Evolutionary conservation across 495 filamentous ascomycete species (phyloP).

Genomic region (Bryoglossum gracile): DNA sequence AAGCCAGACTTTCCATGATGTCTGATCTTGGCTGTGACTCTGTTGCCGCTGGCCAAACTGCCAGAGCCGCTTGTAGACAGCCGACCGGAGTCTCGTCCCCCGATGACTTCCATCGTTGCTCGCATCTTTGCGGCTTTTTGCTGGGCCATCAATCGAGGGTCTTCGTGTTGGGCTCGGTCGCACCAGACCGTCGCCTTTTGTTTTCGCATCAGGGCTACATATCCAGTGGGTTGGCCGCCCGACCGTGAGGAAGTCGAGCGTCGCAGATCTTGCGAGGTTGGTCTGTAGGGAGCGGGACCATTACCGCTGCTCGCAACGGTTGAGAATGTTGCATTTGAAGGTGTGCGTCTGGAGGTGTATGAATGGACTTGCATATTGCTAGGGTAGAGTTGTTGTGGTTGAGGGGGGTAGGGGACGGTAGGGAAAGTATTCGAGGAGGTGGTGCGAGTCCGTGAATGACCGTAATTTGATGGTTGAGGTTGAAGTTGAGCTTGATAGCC

Average conservation of each 20-base stretch:
- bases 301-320: conserved; percentile 50
- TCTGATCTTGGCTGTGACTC: conserved; percentile 70
- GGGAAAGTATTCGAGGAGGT: conserved; percentile 55
- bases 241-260: conserved; percentile 68
- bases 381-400: conserved; percentile 20
- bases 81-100: conserved; percentile 27
- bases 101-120: conserved; percentile 73
- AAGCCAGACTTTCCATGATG: conserved; percentile 69
- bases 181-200: conserved; percentile 99
- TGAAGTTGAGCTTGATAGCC: conserved; percentile 15
- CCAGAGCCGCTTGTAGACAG: conserved; percentile 20
- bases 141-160: conserved; percentile 72
- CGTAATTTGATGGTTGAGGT: conserved; percentile 24
- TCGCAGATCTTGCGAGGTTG: conserved; percentile 55
- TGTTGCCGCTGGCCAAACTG: conserved; percentile 29
- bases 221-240: conserved; percentile 59
- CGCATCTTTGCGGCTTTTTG: conserved; percentile 77
- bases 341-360: conserved; percentile 51
- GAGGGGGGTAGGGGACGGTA: conserved; percentile 23
- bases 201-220: conserved; percentile 88
- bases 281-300: conserved; percentile 40
- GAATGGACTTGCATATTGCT: conserved; percentile 21
- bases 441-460: conserved; percentile 49
- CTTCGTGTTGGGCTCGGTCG: conserved; percentile 87
- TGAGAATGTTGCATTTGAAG: conserved; percentile 70